Evolutionary conservation across 208 protist genomes (phyloP).

Genomic region (Trypanosoma avium): DNA sequence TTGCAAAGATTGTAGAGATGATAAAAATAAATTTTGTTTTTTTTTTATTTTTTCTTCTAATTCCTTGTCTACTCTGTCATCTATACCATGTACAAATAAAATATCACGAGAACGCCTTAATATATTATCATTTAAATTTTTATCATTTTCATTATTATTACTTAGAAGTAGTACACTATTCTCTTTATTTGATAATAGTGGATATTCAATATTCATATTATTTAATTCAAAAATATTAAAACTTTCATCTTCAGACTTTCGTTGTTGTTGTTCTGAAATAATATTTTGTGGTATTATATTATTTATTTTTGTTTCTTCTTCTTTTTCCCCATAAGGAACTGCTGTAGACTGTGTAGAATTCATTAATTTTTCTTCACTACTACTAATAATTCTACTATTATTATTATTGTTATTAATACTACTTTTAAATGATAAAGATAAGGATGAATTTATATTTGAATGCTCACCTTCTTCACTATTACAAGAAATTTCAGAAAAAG

Average conservation of each 20-base stretch:
- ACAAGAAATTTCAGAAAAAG: neutral
- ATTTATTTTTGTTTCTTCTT: too few relatives aligned
- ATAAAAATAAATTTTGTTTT: neutral
- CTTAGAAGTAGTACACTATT: too few relatives aligned
- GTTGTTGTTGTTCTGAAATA: too few relatives aligned
- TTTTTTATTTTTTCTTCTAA: neutral
- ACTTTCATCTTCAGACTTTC: too few relatives aligned
- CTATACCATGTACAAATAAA: conserved; percentile 4
- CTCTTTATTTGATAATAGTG: neutral
- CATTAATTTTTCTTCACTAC: too few relatives aligned
- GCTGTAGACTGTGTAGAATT: too few relatives aligned
- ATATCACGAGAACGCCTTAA: neutral
- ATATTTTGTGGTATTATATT: too few relatives aligned
- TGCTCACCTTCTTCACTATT: neutral
- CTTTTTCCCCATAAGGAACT: neutral
- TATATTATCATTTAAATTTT: neutral
- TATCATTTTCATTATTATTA: too few relatives aligned
- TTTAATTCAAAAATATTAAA: too few relatives aligned
- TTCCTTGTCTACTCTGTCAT: neutral
- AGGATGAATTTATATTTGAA: too few relatives aligned
- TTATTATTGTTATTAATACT: neutral
- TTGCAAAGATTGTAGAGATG: conserved; percentile 5
- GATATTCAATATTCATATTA: too few relatives aligned
- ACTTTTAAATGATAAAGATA: neutral
- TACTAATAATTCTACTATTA: too few relatives aligned